These are phyloP conservation scores for Endothia cerciana DNA, from an alignment of 2,329 filamentous ascomycete species.

Conservation along the genomic window DNA sequence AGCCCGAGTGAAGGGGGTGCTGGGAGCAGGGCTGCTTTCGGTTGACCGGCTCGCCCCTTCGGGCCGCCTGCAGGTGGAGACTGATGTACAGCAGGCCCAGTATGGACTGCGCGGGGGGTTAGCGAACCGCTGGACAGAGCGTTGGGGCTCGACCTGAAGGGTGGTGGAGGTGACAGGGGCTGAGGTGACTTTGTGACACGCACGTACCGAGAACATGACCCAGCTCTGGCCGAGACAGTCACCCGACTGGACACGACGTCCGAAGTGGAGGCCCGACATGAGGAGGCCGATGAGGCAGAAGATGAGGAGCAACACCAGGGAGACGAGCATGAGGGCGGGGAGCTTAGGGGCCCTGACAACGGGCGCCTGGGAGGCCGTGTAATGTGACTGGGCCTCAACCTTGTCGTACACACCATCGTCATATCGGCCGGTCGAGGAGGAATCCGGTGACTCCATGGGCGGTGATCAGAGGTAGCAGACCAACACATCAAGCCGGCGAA, in stretches of 20 bases:
- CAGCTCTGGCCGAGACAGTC: slow-evolving; percentile 29
- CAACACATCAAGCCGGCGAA: slow-evolving; percentile 13
- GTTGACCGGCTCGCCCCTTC: slow-evolving; percentile 31
- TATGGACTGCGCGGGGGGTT: slow-evolving; percentile 33
- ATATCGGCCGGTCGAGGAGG: slow-evolving; percentile 18
- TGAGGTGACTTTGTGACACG: neutral
- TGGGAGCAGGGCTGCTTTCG: slow-evolving; percentile 32
- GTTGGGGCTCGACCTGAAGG: neutral
- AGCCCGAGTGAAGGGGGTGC: slow-evolving; percentile 39
- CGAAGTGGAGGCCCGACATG: slow-evolving; percentile 25
- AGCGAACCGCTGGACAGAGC: slow-evolving; percentile 7
- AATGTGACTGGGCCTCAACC: slow-evolving; percentile 12
- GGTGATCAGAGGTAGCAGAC: neutral
- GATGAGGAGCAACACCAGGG: slow-evolving; percentile 22
- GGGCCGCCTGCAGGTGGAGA: slow-evolving; percentile 38
- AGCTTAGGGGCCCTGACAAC: slow-evolving; percentile 10
- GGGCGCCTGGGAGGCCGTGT: slow-evolving; percentile 11
- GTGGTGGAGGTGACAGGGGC: neutral
- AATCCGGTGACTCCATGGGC: slow-evolving; percentile 20
- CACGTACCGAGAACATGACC: slow-evolving; percentile 30
- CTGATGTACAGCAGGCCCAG: slow-evolving; percentile 38
- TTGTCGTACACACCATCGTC: slow-evolving; percentile 28
- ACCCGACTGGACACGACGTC: slow-evolving; percentile 12
- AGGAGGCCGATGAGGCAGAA: slow-evolving; percentile 28
- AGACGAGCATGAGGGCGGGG: slow-evolving; percentile 15